These are phyloP conservation scores for Yarrowia hollandica DNA, from an alignment of 805 yeast species.

Conservation along the genomic window DNA sequence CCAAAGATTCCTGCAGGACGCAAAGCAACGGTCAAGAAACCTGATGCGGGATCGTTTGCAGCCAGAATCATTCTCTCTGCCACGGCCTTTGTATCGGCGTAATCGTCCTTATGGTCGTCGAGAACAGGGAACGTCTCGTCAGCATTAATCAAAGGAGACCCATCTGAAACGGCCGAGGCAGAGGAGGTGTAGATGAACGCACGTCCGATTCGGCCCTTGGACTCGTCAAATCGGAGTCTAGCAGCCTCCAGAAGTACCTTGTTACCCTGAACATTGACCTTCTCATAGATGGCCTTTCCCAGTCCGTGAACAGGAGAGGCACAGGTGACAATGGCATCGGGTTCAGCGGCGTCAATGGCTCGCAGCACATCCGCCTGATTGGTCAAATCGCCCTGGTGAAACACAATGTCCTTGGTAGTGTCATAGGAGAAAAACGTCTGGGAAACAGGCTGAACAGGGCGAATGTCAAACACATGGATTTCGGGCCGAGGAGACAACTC, in stretches of 20 bases:
- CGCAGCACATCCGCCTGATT: constrained; percentile 61
- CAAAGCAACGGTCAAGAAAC: constrained; percentile 74
- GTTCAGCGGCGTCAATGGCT: constrained; percentile 60
- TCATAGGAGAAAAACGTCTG: constrained; percentile 70
- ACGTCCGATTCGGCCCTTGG: constrained; percentile 27
- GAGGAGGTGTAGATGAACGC: constrained; percentile 93
- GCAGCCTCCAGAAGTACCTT: constrained; percentile 67
- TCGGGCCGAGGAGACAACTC: constrained; percentile 62
- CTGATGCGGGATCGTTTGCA: constrained; percentile 56
- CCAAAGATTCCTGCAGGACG: constrained; percentile 99
- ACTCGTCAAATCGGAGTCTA: constrained; percentile 44
- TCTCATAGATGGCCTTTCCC: constrained; percentile 75
- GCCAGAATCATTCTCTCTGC: constrained; percentile 82
- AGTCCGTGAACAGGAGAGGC: constrained; percentile 96
- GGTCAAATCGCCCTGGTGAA: constrained; percentile 84
- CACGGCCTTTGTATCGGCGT: constrained; percentile 88
- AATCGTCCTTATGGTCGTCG: constrained; percentile 89
- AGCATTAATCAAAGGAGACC: constrained; percentile 87
- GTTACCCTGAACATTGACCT: constrained; percentile 91
- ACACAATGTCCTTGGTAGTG: constrained; percentile 50
- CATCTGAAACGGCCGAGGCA: constrained; percentile 96
- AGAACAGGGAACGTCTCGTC: constrained; percentile 96
- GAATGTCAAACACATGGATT: constrained; percentile 85
- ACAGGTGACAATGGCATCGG: constrained; percentile 84
- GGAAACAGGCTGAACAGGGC: constrained; percentile 77